phyloP scores from a whole-genome alignment of 306 rosid species.

The Cicer arietinum region DNA sequence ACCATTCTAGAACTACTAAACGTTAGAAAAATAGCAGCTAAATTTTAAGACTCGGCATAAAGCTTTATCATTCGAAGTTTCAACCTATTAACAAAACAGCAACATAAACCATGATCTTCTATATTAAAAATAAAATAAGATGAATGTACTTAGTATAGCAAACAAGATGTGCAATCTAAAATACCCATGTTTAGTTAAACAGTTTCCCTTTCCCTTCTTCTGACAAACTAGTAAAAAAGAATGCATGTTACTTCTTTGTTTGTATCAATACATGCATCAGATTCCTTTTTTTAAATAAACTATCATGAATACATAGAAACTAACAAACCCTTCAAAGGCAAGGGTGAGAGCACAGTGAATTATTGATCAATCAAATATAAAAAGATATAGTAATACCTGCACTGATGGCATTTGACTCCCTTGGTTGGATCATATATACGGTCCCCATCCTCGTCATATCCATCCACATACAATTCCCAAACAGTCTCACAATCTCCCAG shows the following conservation, averaged over 20 bases:
- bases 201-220: neutral
- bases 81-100: neutral
- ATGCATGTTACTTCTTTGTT: conserved; percentile 5
- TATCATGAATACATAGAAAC: conserved; percentile 2
- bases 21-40: neutral
- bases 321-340: neutral
- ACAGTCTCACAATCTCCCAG: conserved; percentile 65
- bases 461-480: conserved; percentile 78
- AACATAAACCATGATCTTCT: neutral
- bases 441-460: conserved; percentile 66
- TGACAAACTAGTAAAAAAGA: neutral
- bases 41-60: neutral
- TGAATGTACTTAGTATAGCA: neutral
- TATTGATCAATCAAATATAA: neutral
- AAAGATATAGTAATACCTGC: conserved; percentile 56
- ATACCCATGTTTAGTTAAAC: neutral
- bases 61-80: neutral
- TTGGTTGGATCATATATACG: conserved; percentile 64
- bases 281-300: conserved; percentile 16
- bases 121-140: too few relatives aligned
- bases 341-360: neutral
- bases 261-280: conserved; percentile 27
- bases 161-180: neutral
- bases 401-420: conserved; percentile 84
- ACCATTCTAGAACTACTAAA: neutral